Evolutionary conservation across 2,329 filamentous ascomycete species (phyloP).

Genomic region (Nemania abortiva): DNA sequence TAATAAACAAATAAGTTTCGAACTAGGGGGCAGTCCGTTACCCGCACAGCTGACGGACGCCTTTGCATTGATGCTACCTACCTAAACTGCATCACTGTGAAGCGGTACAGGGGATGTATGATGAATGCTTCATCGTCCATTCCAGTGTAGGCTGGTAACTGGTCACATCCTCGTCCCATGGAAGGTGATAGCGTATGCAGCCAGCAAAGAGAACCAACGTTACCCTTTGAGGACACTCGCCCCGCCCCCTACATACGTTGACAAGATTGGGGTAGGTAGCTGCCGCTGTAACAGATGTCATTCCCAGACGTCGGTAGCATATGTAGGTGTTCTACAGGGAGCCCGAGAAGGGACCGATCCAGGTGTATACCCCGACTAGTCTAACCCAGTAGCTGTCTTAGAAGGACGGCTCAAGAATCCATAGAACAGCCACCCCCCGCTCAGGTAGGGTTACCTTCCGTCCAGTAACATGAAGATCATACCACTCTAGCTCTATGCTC

Average conservation of each 20-base stretch:
- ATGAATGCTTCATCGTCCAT: background rate
- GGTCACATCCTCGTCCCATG: background rate
- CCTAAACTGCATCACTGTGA: background rate
- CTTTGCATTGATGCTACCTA: slow-evolving; percentile 7
- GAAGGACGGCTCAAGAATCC: slow-evolving; percentile 8
- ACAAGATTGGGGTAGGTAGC: slow-evolving; percentile 2
- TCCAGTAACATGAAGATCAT: slow-evolving; percentile 14
- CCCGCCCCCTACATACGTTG: slow-evolving; percentile 4
- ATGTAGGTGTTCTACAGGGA: too few relatives aligned
- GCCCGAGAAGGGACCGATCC: background rate
- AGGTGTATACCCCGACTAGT: slow-evolving; percentile 2
- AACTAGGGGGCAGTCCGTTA: background rate
- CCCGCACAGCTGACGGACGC: background rate
- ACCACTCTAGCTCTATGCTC: background rate
- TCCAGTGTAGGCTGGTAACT: background rate
- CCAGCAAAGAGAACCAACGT: background rate
- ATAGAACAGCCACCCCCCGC: background rate
- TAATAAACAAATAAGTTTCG: slow-evolving; percentile 5
- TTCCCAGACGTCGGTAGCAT: background rate
- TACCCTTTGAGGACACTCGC: slow-evolving; percentile 16
- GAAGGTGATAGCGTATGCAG: slow-evolving; percentile 5
- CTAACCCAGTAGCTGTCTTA: background rate
- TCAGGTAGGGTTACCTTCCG: slow-evolving; percentile 4
- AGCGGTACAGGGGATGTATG: slow-evolving; percentile 5
- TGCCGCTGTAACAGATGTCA: background rate